Conservation (phyloP, 768 basidiomycete genomes). For the Leccinum fibrillosum region DNA sequence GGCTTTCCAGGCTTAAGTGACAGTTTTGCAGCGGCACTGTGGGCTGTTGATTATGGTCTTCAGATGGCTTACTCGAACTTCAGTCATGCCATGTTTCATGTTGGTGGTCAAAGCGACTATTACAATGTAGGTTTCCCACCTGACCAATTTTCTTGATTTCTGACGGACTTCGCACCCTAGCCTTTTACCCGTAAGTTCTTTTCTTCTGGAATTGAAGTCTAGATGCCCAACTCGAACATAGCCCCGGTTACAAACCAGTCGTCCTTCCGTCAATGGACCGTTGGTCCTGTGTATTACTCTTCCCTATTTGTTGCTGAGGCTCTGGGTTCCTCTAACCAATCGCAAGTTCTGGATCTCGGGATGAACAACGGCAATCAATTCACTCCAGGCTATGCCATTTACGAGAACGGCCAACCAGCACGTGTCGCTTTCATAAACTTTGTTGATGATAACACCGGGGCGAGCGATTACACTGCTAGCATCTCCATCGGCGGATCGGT, state of each 20-base stretch:
- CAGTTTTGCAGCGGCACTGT: conserved; percentile 51
- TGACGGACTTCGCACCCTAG: conserved; percentile 7
- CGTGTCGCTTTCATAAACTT: conserved; percentile 74
- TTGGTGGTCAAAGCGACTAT: conserved; percentile 61
- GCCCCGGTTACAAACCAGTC: conserved; percentile 56
- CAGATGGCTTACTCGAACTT: conserved; percentile 50
- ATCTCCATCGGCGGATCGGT: conserved; percentile 46
- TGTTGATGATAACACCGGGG: conserved; percentile 56
- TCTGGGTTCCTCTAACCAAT: conserved; percentile 58
- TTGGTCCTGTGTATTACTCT: conserved; percentile 73
- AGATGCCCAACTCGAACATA: conserved; percentile 11
- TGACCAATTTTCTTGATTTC: neutral
- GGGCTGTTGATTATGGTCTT: conserved; percentile 52
- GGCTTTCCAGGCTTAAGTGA: conserved; percentile 54
- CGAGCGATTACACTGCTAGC: conserved; percentile 48
- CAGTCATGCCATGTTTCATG: conserved; percentile 43
- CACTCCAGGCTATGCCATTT: conserved; percentile 64
- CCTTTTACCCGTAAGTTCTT: conserved; percentile 37
- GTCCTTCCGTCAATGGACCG: conserved; percentile 63
- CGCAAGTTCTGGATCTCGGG: conserved; percentile 64
- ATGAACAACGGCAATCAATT: conserved; percentile 46
- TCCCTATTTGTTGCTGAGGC: conserved; percentile 67
- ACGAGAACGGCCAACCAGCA: conserved; percentile 61
- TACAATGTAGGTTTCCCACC: conserved; percentile 55
- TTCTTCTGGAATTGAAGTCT: neutral